Base-by-base conservation (phyloP, 768 basidiomycete genomes). In the Leccinum imitatum region DNA sequence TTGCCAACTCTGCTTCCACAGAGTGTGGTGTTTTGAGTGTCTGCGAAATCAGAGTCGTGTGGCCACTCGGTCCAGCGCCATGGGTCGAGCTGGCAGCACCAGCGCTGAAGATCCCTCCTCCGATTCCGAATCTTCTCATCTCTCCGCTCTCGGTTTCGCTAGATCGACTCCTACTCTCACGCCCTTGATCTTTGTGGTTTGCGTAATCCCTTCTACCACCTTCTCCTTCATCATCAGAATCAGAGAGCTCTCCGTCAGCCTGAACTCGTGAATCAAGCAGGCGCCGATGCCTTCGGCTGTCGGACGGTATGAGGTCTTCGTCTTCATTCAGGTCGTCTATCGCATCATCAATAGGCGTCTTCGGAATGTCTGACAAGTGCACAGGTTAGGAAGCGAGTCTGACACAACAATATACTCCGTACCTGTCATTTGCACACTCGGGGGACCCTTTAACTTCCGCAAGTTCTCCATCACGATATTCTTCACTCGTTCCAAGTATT, bases 171-270 rank as follows among this genome's bases (percentile, higher is more conserved):
- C 76, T 72, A 57, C 80, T 82, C 52, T 69, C 71, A 41, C 70
- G 72, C 53, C 83, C 84, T 23, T 77, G 77, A 35, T 85, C 81
- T 27, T 80, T 79, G 71, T 89, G 84, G 39, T 77, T 77, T 9
- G 82, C 76, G 59, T 87, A 86, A 65, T 94, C 82, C 59, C 87
- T 80, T 57, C 95, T 82, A 1, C 87, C 91, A 50, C 92, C 95
- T 66, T 90, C 90, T 17, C 93, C 95, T 75, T 99, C 97, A 71
- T 99, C 97, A 64, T 99, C 97, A 2, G 97, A 98, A 73, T 99
- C 97, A 7, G 94, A 97, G 13, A 97, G 81, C 68, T 95, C 93
- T 21, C 89, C 90, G 44, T 96, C 93, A 5, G 83, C 84, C 71
- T 95, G 94, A 61, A 90, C 81, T 23, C 87, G 81, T 23, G 87